These are phyloP conservation scores for Moringa oleifera DNA, from an alignment of 345 rosid species.

Conservation along the genomic window DNA sequence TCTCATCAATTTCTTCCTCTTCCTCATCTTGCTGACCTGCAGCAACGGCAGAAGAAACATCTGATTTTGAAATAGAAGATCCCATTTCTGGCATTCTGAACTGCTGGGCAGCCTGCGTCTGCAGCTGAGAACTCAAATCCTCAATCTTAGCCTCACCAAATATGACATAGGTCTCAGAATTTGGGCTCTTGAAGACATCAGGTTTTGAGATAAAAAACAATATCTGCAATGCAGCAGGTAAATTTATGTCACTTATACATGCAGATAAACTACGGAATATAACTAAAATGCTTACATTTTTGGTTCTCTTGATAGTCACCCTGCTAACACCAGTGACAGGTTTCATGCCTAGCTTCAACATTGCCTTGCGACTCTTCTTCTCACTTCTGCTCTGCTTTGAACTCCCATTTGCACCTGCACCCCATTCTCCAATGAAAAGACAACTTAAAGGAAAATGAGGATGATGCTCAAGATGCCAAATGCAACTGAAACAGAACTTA, in stretches of 20 bases:
- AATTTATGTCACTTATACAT: background rate
- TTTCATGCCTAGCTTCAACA: conserved; percentile 86
- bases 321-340: conserved; percentile 74
- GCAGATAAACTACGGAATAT: background rate
- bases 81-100: conserved; percentile 75
- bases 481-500: no score
- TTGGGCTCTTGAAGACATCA: conserved; percentile 83
- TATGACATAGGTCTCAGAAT: conserved; percentile 78
- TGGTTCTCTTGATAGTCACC: conserved; percentile 81
- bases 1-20: conserved; percentile 72
- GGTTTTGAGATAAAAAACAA: conserved; percentile 84
- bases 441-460: background rate
- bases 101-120: conserved; percentile 86
- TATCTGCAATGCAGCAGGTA: conserved; percentile 33
- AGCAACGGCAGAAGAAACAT: conserved; percentile 29
- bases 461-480: background rate
- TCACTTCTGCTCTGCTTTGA: conserved; percentile 88
- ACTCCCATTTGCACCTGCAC: conserved; percentile 59
- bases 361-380: conserved; percentile 84
- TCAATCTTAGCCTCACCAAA: conserved; percentile 94
- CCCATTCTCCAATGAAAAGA: background rate
- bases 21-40: conserved; percentile 48
- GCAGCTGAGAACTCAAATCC: conserved; percentile 89
- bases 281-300: conserved; percentile 37
- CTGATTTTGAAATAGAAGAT: conserved; percentile 54